phyloP scores from a whole-genome alignment of 495 filamentous ascomycete genomes.

The Neurospora hispaniola region DNA sequence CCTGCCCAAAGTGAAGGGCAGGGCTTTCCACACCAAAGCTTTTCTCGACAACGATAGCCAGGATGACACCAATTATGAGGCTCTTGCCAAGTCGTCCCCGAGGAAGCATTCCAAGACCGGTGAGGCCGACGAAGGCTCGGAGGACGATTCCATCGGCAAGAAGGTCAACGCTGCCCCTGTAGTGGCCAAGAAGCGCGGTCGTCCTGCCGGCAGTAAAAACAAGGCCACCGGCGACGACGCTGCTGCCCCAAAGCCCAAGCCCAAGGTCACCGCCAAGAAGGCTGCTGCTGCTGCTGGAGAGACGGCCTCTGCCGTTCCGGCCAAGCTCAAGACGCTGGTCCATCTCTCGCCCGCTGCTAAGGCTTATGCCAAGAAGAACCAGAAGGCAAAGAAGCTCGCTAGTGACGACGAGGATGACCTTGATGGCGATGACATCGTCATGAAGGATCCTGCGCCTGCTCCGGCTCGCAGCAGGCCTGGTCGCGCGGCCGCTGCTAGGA shows the following conservation, averaged over 20 bases:
- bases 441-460: constrained; percentile 28
- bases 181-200: constrained; percentile 43
- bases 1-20: constrained; percentile 41
- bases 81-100: constrained; percentile 51
- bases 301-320: constrained; percentile 2
- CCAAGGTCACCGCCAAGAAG: constrained; percentile 26
- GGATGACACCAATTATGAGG: constrained; percentile 79
- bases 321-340: constrained; percentile 32
- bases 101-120: constrained; percentile 43
- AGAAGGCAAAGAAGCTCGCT: constrained; percentile 39
- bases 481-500: constrained; percentile 33
- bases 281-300: constrained; percentile 7
- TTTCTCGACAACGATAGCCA: constrained; percentile 47
- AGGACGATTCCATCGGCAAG: constrained; percentile 43
- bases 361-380: constrained; percentile 64
- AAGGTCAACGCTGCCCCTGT: constrained; percentile 30
- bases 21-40: constrained; percentile 33
- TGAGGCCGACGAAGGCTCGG: constrained; percentile 51
- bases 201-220: constrained; percentile 37
- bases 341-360: constrained; percentile 66
- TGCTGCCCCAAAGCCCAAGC: constrained; percentile 21
- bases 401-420: constrained; percentile 36
- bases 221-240: constrained; percentile 26
- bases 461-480: constrained; percentile 35
- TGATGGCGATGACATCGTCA: constrained; percentile 25